Evolutionary conservation across 106 monocot genomes (phyloP).

Genomic region (Apostasia shenzhenica): DNA sequence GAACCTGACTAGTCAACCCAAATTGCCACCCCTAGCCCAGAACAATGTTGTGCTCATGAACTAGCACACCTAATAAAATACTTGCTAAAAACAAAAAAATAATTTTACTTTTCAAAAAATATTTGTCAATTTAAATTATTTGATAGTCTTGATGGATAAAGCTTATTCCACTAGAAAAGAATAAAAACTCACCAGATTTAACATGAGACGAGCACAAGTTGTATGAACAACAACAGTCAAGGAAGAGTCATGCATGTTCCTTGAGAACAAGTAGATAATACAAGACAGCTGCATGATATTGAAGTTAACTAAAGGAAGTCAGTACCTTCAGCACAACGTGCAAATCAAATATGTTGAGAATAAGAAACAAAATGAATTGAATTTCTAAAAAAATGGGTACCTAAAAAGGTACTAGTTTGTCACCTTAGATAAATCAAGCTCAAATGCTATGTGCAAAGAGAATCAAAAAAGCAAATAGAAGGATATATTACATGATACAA

Average conservation of each 20-base stretch:
- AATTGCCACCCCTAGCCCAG: too few relatives aligned
- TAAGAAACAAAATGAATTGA: neutral
- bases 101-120: too few relatives aligned
- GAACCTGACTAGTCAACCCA: too few relatives aligned
- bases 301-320: slow-evolving; percentile 1
- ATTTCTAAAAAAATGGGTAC: neutral
- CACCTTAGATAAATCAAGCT: neutral
- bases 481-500: too few relatives aligned
- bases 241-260: slow-evolving; percentile 98
- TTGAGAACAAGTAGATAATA: slow-evolving; percentile 95
- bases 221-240: slow-evolving; percentile 87
- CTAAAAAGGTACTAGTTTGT: neutral
- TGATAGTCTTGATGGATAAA: neutral
- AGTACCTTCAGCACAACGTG: neutral
- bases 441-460: too few relatives aligned
- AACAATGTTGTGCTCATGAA: too few relatives aligned
- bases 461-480: too few relatives aligned
- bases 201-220: slow-evolving; percentile 92
- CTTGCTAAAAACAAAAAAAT: too few relatives aligned
- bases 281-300: slow-evolving; percentile 67
- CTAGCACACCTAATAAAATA: too few relatives aligned
- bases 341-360: neutral
- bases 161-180: neutral
- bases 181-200: slow-evolving; percentile 65
- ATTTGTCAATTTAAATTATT: too few relatives aligned